Percentiles rank a stretch among this genome's conserved stretches.
Conservation (phyloP, 2,329 filamentous ascomycete species). For the Aspergillus sojae region DNA sequence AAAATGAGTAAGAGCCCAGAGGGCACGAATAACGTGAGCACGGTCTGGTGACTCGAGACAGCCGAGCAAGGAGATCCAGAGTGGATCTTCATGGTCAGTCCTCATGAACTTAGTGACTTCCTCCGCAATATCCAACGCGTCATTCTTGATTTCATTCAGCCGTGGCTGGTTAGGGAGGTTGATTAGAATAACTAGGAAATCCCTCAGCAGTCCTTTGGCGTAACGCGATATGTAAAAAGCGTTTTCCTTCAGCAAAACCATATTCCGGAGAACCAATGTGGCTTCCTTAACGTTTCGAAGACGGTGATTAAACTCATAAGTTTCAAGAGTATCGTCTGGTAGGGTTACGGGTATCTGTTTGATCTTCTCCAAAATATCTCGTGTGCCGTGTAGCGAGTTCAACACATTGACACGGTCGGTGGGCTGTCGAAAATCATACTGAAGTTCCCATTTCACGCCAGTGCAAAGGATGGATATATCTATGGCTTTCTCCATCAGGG, state of each 20-base stretch:
- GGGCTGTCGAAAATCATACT: conserved; percentile 63
- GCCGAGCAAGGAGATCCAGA: conserved; percentile 70
- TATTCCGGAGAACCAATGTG: conserved; percentile 85
- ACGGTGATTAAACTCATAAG: conserved; percentile 69
- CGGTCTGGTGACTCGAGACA: conserved; percentile 72
- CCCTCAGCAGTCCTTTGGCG: conserved; percentile 65
- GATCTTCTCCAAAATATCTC: conserved; percentile 73
- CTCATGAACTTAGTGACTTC: conserved; percentile 81
- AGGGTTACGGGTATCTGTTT: conserved; percentile 61
- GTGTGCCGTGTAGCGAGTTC: conserved; percentile 68
- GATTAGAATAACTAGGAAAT: conserved; percentile 80
- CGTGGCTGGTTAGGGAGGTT: conserved; percentile 71
- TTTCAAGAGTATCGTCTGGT: conserved; percentile 68
- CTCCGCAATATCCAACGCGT: conserved; percentile 88
- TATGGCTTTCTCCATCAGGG: conserved; percentile 80
- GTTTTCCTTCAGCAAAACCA: conserved; percentile 92
- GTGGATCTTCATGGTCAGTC: conserved; percentile 70
- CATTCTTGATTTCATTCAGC: conserved; percentile 83
- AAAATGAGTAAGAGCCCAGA: conserved; percentile 82
- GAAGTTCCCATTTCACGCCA: conserved; percentile 77
- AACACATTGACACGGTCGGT: conserved; percentile 58
- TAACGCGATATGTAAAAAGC: conserved; percentile 78
- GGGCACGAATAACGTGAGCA: conserved; percentile 75
- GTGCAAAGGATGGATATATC: conserved; percentile 79
- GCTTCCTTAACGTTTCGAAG: conserved; percentile 83